Base-by-base conservation (phyloP, 2,329 filamentous ascomycete genomes). In the Talaromyces sp. region DNA sequence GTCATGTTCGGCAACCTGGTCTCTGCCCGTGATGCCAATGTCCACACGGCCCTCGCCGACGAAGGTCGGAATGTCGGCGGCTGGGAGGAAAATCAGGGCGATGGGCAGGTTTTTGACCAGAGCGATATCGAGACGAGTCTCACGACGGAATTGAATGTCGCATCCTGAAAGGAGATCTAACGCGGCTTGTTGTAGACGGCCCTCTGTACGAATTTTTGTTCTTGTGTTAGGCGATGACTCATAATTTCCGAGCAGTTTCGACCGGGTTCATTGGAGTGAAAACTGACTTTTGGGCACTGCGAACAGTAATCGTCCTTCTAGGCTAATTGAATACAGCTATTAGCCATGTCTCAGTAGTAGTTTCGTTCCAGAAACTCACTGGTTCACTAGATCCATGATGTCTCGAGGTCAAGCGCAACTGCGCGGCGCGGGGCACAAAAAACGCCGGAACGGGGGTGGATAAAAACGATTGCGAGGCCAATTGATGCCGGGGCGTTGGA, bases 51-150 rank as follows among this genome's bases (percentile, higher is more conserved):
- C 94, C 78, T 97, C 92, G 60, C 93, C 93, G 54, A 99, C 92
- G 72, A 97, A 97, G 43, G 92, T 96, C 5, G 94, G 94, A 72
- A 99, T 99, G 74, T 99, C 94, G 66, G 92, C 92, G 41, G 93
- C 94, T 31, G 94, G 94, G 27, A 99, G 89, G 81, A 99, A 99
- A 72, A 99, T 88, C 62, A 99, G 89, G 17, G 94, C 94, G 69
- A 99, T 91, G 38, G 90, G 91, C 29, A 94, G 86, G 79, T 99
- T 99, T 82, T 97, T 96, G 72, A 97, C 94, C 27, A 99, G 88
- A 17, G 94, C 94, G 72, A 99, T 97, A 75, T 99, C 94, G 69
- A 97, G 90, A 61, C 94, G 89, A 74, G 89, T 92, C 81, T 97
- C 92, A 72, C 94, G 88, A 74, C 90, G 88, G 81, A 99, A 99